A percentile compares a stretch with the other conserved stretches of the same genome.
These are phyloP conservation scores for Castanopsis chinensis DNA, from an alignment of 306 rosid genomes.

Conservation along the genomic window DNA sequence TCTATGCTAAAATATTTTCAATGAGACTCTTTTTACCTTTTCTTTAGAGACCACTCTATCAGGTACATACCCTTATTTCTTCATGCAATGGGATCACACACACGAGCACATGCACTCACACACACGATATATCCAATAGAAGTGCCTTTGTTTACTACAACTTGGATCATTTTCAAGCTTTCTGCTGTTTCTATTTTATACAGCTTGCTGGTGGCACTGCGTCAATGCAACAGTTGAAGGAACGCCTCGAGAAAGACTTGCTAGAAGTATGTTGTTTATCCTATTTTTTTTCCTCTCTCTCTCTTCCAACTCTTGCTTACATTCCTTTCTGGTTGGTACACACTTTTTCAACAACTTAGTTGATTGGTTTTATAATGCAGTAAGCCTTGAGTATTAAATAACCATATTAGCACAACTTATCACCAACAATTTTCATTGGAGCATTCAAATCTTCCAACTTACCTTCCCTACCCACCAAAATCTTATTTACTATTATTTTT, in stretches of 20 bases:
- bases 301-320: neutral
- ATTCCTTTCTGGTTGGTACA: neutral
- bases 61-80: neutral
- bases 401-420: neutral
- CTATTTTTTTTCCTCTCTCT: neutral
- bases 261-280: constrained; percentile 57
- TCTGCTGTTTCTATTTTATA: constrained; percentile 18
- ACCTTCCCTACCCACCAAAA: neutral
- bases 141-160: neutral
- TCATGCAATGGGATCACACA: neutral
- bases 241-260: constrained; percentile 96
- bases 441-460: neutral
- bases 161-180: constrained; percentile 7
- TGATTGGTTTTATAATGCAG: neutral
- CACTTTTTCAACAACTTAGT: neutral
- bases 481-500: no score
- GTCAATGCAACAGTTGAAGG: constrained; percentile 98
- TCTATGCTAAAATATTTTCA: neutral
- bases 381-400: neutral
- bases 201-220: constrained; percentile 99
- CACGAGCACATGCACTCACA: neutral
- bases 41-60: neutral
- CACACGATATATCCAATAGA: neutral
- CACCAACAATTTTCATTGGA: neutral
- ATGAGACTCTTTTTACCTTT: neutral